These are phyloP conservation scores for Dryadomyces sulphureus DNA, from an alignment of 2,329 filamentous ascomycete genomes.

Conservation along the genomic window DNA sequence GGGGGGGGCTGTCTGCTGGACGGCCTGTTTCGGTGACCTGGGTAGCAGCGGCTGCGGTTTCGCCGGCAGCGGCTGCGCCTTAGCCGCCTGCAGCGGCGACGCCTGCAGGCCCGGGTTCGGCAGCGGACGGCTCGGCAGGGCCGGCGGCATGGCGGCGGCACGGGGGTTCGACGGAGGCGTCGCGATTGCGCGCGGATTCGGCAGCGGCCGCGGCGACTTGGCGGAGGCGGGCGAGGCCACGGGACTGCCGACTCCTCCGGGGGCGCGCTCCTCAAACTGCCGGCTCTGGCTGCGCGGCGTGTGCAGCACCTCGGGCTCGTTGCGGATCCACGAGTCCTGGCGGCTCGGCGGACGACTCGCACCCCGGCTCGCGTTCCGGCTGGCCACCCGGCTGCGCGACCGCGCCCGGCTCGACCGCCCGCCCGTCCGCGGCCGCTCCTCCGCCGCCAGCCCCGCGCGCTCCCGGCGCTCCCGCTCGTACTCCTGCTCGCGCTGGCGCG, in stretches of 20 bases:
- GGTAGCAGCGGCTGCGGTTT: background rate
- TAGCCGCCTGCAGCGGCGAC: background rate
- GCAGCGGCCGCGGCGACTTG: constrained; percentile 24
- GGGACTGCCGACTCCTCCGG: background rate
- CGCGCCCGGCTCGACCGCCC: constrained; percentile 15
- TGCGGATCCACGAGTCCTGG: constrained; percentile 47
- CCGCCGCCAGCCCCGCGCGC: constrained; percentile 28
- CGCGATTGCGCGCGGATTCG: constrained; percentile 24
- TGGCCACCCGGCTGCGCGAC: constrained; percentile 17
- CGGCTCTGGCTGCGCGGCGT: constrained; percentile 33
- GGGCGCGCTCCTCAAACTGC: constrained; percentile 9
- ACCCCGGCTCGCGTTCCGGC: constrained; percentile 9
- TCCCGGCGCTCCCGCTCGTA: constrained; percentile 42
- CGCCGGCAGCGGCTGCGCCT: background rate
- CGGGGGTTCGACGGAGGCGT: constrained; percentile 2
- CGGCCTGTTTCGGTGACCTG: background rate
- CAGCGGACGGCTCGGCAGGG: background rate
- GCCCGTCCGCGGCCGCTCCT: too few relatives aligned
- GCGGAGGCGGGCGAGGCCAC: constrained; percentile 5
- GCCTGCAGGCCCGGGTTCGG: background rate
- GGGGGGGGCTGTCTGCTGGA: background rate
- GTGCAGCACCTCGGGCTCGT: constrained; percentile 50
- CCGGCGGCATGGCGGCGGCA: background rate
- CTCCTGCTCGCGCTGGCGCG: constrained; percentile 48
- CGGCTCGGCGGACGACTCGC: constrained; percentile 20